Percentiles rank a stretch among this genome's conserved stretches.
phyloP scores from a whole-genome alignment of 768 basidiomycete genomes.

The Trametes cingulata region DNA sequence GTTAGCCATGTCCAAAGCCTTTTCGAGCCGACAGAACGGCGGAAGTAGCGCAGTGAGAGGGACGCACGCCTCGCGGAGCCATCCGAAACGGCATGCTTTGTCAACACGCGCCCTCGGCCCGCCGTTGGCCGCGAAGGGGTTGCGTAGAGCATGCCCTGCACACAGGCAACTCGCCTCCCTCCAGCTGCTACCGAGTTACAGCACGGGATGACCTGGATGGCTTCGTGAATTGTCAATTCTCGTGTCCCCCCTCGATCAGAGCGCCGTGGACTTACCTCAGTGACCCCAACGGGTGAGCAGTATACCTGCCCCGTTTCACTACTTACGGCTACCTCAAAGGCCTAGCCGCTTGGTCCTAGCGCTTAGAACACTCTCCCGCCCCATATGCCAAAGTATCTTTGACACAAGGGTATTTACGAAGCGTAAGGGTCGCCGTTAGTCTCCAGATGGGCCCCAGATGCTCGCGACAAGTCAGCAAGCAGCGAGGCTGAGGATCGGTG shows the following conservation, averaged over 20 bases:
- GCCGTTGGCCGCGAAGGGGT: neutral
- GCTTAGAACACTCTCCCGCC: neutral
- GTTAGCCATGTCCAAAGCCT: slow-evolving; percentile 8
- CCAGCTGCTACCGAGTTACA: neutral
- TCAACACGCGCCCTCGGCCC: neutral
- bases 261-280: too few species aligned
- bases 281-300: too few species aligned
- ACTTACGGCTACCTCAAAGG: too few species aligned
- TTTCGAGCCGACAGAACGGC: slow-evolving; percentile 9
- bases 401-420: neutral
- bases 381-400: neutral
- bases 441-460: neutral
- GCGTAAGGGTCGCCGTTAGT: neutral
- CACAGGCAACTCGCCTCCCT: neutral
- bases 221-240: too few species aligned
- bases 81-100: neutral
- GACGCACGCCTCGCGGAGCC: neutral
- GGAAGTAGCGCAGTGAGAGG: neutral
- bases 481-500: neutral
- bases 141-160: neutral
- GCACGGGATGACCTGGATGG: too few species aligned
- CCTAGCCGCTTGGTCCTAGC: neutral
- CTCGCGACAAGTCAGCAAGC: neutral
- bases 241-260: too few species aligned
- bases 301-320: too few species aligned